Base-by-base conservation (phyloP, 2,329 filamentous ascomycete species). In the Cryphonectria radicalis region DNA sequence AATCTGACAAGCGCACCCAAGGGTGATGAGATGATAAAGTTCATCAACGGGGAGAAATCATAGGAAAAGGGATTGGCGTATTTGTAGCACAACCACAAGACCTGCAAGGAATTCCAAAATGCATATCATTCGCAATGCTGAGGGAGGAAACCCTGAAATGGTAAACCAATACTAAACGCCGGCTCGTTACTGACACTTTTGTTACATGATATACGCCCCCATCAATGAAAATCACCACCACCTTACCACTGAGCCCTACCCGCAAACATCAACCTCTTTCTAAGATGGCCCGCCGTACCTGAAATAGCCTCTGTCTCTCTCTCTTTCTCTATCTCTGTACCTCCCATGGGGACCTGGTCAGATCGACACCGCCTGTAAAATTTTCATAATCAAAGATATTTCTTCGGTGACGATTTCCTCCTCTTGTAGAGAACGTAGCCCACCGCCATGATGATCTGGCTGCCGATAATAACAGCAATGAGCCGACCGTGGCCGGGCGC, bases 1-100 rank as follows among this genome's bases (percentile, higher is more conserved):
- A 97, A 97, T 78, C 78, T 98, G 79, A 97, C 94, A 1, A 87
- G 87, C 1, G 92, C 92, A 42, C 92, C 93, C 0, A 97, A 97
- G 83, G 89, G 89, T 1, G 86, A 91, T 67, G 90, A 93, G 77
- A 82, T 94, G 76, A 82, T 94, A 78, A 84, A 85, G 73, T 84
- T 92, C 65, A 87, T 91, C 67, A 88, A 86, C 68, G 80, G 80
- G 8, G 77, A 40, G 37, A 40, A 64, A n/a, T 10, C 43, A 32
- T 69, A 50, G 46, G 11, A 50, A 22, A n/a, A 6, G 55, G 22
- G n/a, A 32, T 3, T n/a, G 7, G 28, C 4, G 40, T 14, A 32
- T 63, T 5, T 63, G 35, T 25, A 25, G 40, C 11, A 32, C 22
- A 63, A 46, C 37, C 13, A 32, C 59, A 62, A 10, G 32, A 37